Base-by-base conservation (phyloP, 108 stramenopile genomes). In the Cylindrotheca closterium region DNA sequence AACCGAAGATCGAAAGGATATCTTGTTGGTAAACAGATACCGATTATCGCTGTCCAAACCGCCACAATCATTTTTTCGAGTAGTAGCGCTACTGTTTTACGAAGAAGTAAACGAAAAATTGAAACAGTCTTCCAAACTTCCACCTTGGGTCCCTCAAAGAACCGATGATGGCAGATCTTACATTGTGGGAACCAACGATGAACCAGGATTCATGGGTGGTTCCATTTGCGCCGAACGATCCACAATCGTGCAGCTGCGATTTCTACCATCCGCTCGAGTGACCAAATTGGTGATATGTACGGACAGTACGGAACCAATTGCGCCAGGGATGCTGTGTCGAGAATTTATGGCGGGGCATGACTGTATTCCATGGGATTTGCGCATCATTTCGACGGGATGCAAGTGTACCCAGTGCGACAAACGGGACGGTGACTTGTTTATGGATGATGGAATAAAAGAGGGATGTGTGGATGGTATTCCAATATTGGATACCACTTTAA, bases 221-320 rank as follows among this genome's bases (percentile, higher is more conserved):
- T 81, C 92, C 7, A 89, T 96, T 50, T 93, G 95, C 58, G 95
- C 95, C n/a, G 95, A 96, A 73, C 84, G 95, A 37, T 77, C 91
- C 4, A 92, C 92, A 1, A 60, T 91, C 50, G 76, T 89, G 52
- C 87, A 88, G 68, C 60, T 93, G 5, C 74, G 84, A 60, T 87
- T 84, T 32, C 57, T 87, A 18, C 86, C 86, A 49, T 76, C 25
- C 62, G 80, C 58, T 51, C 65, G 45, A 0, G 22, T 70, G 2
- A 65, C 63, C 37, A 77, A 70, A 51, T 17, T 69, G 37, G 60
- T 63, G 21, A 70, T 81, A 67, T 82, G 85, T 25, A 89, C 92
- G 2, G 95, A 96, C 68, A 73, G 80, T 46, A 60, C 60, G 8
- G 78, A 79, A 49, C 79, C 92, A 1, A 82, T 94, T 52, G 67